Conservation (phyloP, 768 basidiomycete genomes). For the Cubamyces sp. region DNA sequence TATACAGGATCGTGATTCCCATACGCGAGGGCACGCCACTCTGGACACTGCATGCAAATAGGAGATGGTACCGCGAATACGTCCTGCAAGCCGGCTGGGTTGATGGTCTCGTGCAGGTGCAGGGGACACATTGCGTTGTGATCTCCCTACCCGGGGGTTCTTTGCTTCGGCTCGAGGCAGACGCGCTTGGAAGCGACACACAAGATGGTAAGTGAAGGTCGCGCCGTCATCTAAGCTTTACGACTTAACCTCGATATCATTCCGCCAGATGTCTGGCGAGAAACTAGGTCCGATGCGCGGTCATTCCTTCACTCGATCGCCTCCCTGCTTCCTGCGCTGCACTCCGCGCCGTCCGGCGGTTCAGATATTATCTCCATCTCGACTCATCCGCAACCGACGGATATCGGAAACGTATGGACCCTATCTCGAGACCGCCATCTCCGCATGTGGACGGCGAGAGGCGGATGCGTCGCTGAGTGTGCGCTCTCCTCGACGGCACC, state of each 20-base stretch:
- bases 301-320: slow-evolving; percentile 71
- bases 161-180: slow-evolving; percentile 71
- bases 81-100: slow-evolving; percentile 54
- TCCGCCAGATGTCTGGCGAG: slow-evolving; percentile 68
- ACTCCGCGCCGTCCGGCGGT: slow-evolving; percentile 48
- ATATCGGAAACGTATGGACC: slow-evolving; percentile 77
- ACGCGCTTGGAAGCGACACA: slow-evolving; percentile 54
- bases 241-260: not conserved
- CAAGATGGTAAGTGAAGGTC: slow-evolving; percentile 57
- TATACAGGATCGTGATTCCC: slow-evolving; percentile 75
- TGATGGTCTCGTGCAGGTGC: slow-evolving; percentile 55
- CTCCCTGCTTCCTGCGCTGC: slow-evolving; percentile 61
- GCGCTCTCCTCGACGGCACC: slow-evolving; percentile 46
- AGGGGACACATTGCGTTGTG: slow-evolving; percentile 68
- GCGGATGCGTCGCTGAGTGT: slow-evolving; percentile 71
- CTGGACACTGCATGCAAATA: slow-evolving; percentile 58
- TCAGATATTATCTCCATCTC: slow-evolving; percentile 73
- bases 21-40: slow-evolving; percentile 52
- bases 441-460: slow-evolving; percentile 80
- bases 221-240: slow-evolving; percentile 13
- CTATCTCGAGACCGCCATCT: slow-evolving; percentile 86
- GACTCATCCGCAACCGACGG: slow-evolving; percentile 75
- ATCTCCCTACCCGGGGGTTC: slow-evolving; percentile 64
- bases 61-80: slow-evolving; percentile 71
- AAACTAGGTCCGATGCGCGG: slow-evolving; percentile 58